phyloP scores from a whole-genome alignment of 305 asterid genomes.

The Fraxinus latifolia region DNA sequence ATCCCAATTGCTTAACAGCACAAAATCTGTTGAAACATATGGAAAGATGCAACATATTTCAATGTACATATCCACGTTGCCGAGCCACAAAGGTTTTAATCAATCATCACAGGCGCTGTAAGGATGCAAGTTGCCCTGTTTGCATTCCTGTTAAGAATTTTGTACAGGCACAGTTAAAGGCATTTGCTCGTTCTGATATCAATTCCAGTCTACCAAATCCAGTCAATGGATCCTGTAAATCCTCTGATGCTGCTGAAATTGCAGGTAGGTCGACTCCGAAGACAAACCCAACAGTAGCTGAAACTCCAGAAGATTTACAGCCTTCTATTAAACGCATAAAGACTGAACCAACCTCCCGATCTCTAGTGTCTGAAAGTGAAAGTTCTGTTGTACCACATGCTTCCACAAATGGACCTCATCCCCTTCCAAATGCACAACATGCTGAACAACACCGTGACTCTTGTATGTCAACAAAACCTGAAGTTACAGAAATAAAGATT shows the following conservation, averaged over 20 bases:
- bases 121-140: slow-evolving; percentile 70
- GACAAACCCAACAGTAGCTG: slow-evolving; percentile 36
- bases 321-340: slow-evolving; percentile 77
- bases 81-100: slow-evolving; percentile 47
- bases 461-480: slow-evolving; percentile 43
- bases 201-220: slow-evolving; percentile 45
- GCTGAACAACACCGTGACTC: slow-evolving; percentile 36
- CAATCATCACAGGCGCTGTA: slow-evolving; percentile 58
- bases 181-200: slow-evolving; percentile 42
- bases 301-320: slow-evolving; percentile 57
- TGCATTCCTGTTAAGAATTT: slow-evolving; percentile 74
- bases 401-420: slow-evolving; percentile 33
- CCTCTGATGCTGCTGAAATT: slow-evolving; percentile 49
- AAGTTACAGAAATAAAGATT: slow-evolving; percentile 48
- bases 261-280: slow-evolving; percentile 41
- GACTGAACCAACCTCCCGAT: slow-evolving; percentile 53
- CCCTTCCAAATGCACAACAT: slow-evolving; percentile 35
- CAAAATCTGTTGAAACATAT: slow-evolving; percentile 77
- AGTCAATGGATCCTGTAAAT: slow-evolving; percentile 43
- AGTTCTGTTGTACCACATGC: slow-evolving; percentile 40
- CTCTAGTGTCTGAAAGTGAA: slow-evolving; percentile 46
- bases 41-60: slow-evolving; percentile 43
- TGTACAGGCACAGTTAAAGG: slow-evolving; percentile 53
- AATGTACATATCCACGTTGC: slow-evolving; percentile 69
- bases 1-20: slow-evolving; percentile 48